Conservation (phyloP, 1,284 basidiomycete species). For the Fomes fomentarius region DNA sequence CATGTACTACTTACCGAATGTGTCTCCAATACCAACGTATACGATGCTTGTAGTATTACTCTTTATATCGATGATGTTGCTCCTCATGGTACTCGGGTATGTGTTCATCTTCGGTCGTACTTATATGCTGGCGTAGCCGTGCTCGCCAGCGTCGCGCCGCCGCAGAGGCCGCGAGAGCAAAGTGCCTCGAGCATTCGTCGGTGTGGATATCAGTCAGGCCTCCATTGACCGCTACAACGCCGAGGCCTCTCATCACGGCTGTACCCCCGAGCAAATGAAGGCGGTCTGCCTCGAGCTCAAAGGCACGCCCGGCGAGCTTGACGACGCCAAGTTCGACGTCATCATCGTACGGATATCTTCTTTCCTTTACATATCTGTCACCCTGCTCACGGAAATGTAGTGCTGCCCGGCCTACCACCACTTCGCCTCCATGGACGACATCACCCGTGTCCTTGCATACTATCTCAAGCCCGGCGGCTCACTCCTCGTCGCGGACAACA, state of each 20-base stretch:
- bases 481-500: conserved; percentile 62
- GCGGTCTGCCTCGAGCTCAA: conserved; percentile 56
- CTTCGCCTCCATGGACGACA: conserved; percentile 50
- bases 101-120: too few species aligned
- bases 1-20: too few species aligned
- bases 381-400: conserved; percentile 36
- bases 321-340: conserved; percentile 61
- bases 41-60: too few species aligned
- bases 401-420: conserved; percentile 75
- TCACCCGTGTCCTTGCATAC: conserved; percentile 53
- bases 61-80: too few species aligned
- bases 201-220: conserved; percentile 69
- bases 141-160: too few species aligned
- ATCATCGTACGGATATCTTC: conserved; percentile 47
- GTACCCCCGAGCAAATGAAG: conserved; percentile 59
- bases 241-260: conserved; percentile 56
- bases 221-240: conserved; percentile 67
- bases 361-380: not conserved
- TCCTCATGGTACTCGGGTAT: too few species aligned
- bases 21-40: too few species aligned
- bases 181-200: too few species aligned
- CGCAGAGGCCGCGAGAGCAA: too few species aligned
- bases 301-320: conserved; percentile 48
- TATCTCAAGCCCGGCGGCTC: conserved; percentile 65
- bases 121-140: too few species aligned